Evolutionary conservation across 106 monocot genomes (phyloP).

Genomic region (Phalaenopsis aphrodite): DNA sequence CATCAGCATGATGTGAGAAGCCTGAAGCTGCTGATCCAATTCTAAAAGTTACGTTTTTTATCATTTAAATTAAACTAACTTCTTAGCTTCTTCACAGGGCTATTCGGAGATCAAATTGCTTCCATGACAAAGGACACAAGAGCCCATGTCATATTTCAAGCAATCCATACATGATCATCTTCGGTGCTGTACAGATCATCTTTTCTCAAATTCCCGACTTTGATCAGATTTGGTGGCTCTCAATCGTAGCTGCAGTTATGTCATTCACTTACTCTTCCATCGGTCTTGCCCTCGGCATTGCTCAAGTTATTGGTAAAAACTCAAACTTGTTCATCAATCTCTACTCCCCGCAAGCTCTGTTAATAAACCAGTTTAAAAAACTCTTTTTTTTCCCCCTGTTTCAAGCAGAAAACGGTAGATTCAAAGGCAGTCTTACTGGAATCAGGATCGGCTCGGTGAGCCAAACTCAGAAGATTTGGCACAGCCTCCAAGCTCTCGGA

Average conservation of each 20-base stretch:
- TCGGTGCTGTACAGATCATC: slow-evolving; percentile 30
- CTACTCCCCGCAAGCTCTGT: neutral
- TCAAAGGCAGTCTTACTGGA: slow-evolving; percentile 64
- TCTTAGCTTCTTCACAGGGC: slow-evolving; percentile 25
- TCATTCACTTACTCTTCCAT: slow-evolving; percentile 58
- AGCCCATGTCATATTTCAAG: slow-evolving; percentile 35
- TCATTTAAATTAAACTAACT: neutral
- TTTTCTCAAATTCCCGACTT: slow-evolving; percentile 60
- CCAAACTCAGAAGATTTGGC: slow-evolving; percentile 59
- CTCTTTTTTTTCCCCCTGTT: slow-evolving; percentile 1
- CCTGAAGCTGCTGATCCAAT: neutral
- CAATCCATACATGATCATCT: slow-evolving; percentile 44
- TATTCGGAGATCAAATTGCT: slow-evolving; percentile 39
- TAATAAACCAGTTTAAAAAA: neutral
- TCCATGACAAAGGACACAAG: slow-evolving; percentile 43
- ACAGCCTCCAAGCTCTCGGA: slow-evolving; percentile 75
- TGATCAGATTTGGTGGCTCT: slow-evolving; percentile 56
- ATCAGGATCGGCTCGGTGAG: slow-evolving; percentile 47
- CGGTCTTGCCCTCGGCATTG: slow-evolving; percentile 36
- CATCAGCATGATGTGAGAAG: slow-evolving; percentile 67
- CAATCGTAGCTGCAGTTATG: slow-evolving; percentile 52
- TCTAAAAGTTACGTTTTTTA: neutral
- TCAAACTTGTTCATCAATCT: neutral
- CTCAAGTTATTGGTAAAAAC: slow-evolving; percentile 30
- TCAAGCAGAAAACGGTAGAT: slow-evolving; percentile 29